Conservation (phyloP, 2,329 filamentous ascomycete species). For the Sporothrix globosa region DNA sequence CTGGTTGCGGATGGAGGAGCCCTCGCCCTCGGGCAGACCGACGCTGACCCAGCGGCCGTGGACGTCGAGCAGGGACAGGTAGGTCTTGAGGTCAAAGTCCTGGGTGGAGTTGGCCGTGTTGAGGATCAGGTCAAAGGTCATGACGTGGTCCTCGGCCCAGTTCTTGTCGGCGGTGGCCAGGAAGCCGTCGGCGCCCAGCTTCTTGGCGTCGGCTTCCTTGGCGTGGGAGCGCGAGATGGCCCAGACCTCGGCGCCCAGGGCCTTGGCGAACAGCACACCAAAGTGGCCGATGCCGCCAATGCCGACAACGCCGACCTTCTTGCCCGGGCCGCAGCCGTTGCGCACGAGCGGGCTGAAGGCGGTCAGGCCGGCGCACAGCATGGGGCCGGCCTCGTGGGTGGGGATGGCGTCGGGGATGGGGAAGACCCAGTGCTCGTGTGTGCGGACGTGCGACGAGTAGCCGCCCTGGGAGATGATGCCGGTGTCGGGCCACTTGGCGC, state of each 20-base stretch:
- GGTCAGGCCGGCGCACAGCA: slow-evolving; percentile 85
- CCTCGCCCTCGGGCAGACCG: slow-evolving; percentile 75
- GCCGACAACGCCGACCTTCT: slow-evolving; percentile 76
- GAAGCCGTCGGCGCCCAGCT: slow-evolving; percentile 65
- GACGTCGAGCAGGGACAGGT: slow-evolving; percentile 78
- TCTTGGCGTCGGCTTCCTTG: slow-evolving; percentile 62
- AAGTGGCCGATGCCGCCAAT: slow-evolving; percentile 74
- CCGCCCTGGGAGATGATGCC: slow-evolving; percentile 64
- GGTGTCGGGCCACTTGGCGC: slow-evolving; percentile 53
- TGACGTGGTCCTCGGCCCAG: slow-evolving; percentile 60
- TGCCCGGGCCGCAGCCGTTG: slow-evolving; percentile 74
- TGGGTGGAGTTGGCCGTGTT: slow-evolving; percentile 72
- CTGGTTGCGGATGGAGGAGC: slow-evolving; percentile 72
- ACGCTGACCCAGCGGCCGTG: slow-evolving; percentile 81
- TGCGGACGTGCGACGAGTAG: slow-evolving; percentile 46
- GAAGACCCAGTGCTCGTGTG: slow-evolving; percentile 75
- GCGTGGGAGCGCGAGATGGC: slow-evolving; percentile 63
- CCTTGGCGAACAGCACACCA: slow-evolving; percentile 69
- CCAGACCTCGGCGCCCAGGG: slow-evolving; percentile 65
- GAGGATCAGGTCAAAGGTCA: slow-evolving; percentile 75
- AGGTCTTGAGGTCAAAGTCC: slow-evolving; percentile 69
- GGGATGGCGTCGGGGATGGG: slow-evolving; percentile 75
- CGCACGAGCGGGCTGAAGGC: slow-evolving; percentile 77
- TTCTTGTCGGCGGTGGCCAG: slow-evolving; percentile 60
- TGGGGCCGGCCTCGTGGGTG: slow-evolving; percentile 68